Conservation (phyloP, 2,329 filamentous ascomycete genomes). For the Massarina eburnea region DNA sequence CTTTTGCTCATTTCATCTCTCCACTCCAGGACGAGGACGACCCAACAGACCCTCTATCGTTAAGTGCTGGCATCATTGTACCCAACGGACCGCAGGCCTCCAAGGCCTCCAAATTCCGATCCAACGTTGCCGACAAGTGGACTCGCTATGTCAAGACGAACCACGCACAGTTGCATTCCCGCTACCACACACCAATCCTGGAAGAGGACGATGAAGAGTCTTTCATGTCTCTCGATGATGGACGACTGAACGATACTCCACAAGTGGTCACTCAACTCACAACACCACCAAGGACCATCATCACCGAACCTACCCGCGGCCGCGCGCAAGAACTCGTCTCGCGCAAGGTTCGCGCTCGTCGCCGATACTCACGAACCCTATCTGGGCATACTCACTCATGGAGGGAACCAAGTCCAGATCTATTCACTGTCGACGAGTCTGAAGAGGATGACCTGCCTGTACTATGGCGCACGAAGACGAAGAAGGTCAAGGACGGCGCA, state of each 20-base stretch:
- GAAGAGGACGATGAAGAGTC: constrained; percentile 37
- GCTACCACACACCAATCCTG: constrained; percentile 31
- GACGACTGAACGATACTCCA: constrained; percentile 34
- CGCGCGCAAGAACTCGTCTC: constrained; percentile 40
- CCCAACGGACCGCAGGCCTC: constrained; percentile 29
- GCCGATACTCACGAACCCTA: constrained; percentile 38
- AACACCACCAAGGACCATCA: constrained; percentile 25
- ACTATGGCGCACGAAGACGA: constrained; percentile 29
- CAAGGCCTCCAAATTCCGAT: constrained; percentile 43
- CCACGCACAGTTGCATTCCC: constrained; percentile 34
- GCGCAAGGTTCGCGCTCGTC: constrained; percentile 33
- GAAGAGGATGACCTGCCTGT: constrained; percentile 37
- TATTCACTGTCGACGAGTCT: constrained; percentile 47
- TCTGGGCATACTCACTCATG: constrained; percentile 46
- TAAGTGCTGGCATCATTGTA: constrained; percentile 44
- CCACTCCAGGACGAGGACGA: constrained; percentile 46
- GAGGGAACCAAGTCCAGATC: constrained; percentile 44
- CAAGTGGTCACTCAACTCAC: constrained; percentile 32
- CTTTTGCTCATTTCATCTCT: constrained; percentile 47
- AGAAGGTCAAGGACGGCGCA: constrained; percentile 38
- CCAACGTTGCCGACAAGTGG: constrained; percentile 44
- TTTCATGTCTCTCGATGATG: constrained; percentile 42
- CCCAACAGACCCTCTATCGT: constrained; percentile 38
- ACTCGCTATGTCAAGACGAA: constrained; percentile 43
- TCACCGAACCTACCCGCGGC: constrained; percentile 38